Percentiles rank a stretch among this genome's conserved stretches.
Conservation (phyloP, 495 filamentous ascomycete species). For the Amniculicola lignicola region DNA sequence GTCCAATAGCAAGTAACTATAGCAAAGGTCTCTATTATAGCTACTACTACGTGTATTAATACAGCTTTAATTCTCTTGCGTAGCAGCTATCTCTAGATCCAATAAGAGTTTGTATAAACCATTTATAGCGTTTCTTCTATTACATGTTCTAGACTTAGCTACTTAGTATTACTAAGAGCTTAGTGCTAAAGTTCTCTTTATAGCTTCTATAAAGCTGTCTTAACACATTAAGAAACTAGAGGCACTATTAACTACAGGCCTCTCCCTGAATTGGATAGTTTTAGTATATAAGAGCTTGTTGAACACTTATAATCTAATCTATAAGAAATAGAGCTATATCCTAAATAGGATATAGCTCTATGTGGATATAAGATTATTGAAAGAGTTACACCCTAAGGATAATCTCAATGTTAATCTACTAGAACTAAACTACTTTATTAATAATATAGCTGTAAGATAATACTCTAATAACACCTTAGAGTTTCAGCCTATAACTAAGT, state of each 20-base stretch:
- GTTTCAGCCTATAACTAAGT: slow-evolving; percentile 2
- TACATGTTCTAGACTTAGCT: slow-evolving; percentile 39
- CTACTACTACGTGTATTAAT: slow-evolving; percentile 56
- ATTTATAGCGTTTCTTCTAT: slow-evolving; percentile 54
- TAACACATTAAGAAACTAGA: slow-evolving; percentile 13
- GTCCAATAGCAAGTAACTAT: slow-evolving; percentile 45
- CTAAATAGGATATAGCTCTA: not conserved
- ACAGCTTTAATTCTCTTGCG: slow-evolving; percentile 40
- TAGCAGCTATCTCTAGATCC: not conserved
- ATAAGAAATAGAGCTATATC: too few relatives aligned
- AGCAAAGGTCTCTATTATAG: slow-evolving; percentile 59
- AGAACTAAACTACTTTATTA: slow-evolving; percentile 4
- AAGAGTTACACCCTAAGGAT: not conserved
- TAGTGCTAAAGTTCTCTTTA: slow-evolving; percentile 9
- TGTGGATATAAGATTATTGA: not conserved
- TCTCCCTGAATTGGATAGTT: too few relatives aligned
- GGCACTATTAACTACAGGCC: too few relatives aligned
- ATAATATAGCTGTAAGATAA: not conserved
- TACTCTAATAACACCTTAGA: not conserved
- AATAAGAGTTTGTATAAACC: slow-evolving; percentile 49
- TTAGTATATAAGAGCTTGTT: too few relatives aligned
- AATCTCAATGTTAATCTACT: slow-evolving; percentile 1
- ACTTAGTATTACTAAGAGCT: slow-evolving; percentile 35
- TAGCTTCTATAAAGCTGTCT: slow-evolving; percentile 22
- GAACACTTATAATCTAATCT: too few relatives aligned